Evolutionary conservation across 371 early-diverging fungal species (phyloP).

Genomic region (Batrachochytrium dendrobatidis): DNA sequence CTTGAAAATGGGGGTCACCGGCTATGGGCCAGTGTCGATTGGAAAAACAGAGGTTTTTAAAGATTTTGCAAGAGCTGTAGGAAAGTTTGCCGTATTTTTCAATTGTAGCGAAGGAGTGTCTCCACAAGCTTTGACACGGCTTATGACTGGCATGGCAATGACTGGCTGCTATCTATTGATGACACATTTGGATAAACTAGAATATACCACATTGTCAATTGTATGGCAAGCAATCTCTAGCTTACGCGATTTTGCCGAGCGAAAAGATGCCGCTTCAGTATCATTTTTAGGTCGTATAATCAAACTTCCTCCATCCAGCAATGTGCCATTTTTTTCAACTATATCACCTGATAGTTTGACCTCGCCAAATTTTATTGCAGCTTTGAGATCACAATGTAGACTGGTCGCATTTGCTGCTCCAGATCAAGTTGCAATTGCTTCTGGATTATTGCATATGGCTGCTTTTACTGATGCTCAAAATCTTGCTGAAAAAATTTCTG

Average conservation of each 20-base stretch:
- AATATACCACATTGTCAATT: not conserved
- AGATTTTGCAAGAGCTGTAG: conserved; percentile 8
- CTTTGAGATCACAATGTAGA: conserved; percentile 2
- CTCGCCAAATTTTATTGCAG: not conserved
- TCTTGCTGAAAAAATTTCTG: not conserved
- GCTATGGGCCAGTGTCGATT: not conserved
- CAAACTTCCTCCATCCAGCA: conserved; percentile 6
- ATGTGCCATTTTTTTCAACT: conserved; percentile 8
- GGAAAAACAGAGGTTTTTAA: conserved; percentile 11
- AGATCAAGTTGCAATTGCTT: not conserved
- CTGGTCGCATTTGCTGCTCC: conserved; percentile 3
- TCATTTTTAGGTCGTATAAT: conserved; percentile 12
- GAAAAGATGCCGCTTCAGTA: conserved; percentile 11
- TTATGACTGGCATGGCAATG: conserved; percentile 14
- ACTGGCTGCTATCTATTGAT: conserved; percentile 8
- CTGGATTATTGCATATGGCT: conserved; percentile 5
- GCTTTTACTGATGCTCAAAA: conserved; percentile 4
- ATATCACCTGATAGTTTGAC: not conserved
- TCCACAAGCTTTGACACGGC: conserved; percentile 2
- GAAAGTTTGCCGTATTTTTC: conserved; percentile 10
- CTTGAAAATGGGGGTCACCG: conserved; percentile 5
- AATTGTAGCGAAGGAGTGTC: conserved; percentile 4
- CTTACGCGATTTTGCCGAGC: conserved; percentile 7
- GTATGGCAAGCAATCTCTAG: not conserved
- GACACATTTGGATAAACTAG: conserved; percentile 4